Base-by-base conservation (phyloP, 2,329 filamentous ascomycete species). In the Bimuria novae-zelandiae region DNA sequence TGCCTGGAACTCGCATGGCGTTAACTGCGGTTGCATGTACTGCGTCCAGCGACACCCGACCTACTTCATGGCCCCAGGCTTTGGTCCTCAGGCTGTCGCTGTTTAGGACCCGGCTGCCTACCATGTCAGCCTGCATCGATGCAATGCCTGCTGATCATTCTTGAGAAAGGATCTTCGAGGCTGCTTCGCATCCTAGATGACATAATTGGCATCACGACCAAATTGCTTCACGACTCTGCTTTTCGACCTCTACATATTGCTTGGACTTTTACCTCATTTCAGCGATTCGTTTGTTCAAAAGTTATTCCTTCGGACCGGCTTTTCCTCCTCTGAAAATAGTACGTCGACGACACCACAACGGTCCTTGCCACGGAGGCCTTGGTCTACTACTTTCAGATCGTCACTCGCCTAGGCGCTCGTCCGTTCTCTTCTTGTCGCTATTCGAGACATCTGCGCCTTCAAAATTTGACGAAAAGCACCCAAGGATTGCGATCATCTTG, bases 41-140 rank as follows among this genome's bases (percentile, higher is more conserved):
- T 74, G 72, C 36, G 65, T 65, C 22, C 71, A 70, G 49, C 64
- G 71, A 47, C 72, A 74, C 42, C 70, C 69, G 32, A 61, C 70
- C 11, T 74, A 74, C 61, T 71, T 73, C 56, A 73, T 74, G 72
- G 64, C 70, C 22, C 63, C 68, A 41, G 69, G 71, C 22, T 74
- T 71, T 48, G 72, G 71, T 46, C 68, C 72, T 45, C 72, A 75
- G 62, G 63, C 72, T 55, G 72, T 75, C 39, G 65, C 71, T 37
- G 72, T 65, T 27, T 69, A 65, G 54, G 42, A 45, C 23, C 27
- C 41, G 40, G 48, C 22, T 23, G 30, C 25, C 11, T 27, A 22
- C 23, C n/a, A 44, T 19, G 30, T 35, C 48, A 22, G n/a, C 29
- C 7, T 48, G 19, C 29, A 33, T 21, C 42, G 37, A 27, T 46